Conservation (phyloP, 106 monocot species). For the Triglochin maritima region DNA sequence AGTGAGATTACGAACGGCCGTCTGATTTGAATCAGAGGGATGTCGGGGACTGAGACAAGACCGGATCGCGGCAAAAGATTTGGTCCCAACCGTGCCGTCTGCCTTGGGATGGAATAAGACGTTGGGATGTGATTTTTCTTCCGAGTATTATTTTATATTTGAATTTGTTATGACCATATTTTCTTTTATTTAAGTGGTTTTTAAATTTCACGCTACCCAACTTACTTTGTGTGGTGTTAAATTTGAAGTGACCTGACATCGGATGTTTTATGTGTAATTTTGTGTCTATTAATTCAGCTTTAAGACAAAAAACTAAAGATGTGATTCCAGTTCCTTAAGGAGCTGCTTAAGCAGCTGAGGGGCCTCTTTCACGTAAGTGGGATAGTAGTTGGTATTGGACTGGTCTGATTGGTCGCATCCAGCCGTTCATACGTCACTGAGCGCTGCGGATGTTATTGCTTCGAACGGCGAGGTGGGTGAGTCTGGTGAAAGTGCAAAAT, state of each 20-base stretch:
- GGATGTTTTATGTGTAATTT: not conserved
- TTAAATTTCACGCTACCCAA: too few species aligned
- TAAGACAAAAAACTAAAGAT: too few species aligned
- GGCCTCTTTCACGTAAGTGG: too few species aligned
- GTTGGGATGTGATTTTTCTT: not conserved
- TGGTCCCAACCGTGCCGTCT: not conserved
- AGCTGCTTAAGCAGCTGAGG: too few species aligned
- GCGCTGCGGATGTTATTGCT: not conserved
- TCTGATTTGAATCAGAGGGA: not conserved
- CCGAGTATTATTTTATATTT: not conserved
- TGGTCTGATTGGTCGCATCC: not conserved
- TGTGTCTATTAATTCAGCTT: too few species aligned
- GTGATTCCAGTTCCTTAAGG: too few species aligned
- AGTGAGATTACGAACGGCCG: not conserved
- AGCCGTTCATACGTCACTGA: not conserved
- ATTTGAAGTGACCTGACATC: not conserved
- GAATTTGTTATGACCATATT: not conserved
- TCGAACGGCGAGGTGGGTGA: too few species aligned
- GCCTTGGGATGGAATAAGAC: not conserved
- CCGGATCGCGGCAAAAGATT: not conserved
- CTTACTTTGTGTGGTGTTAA: too few species aligned
- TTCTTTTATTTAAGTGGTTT: too few species aligned
- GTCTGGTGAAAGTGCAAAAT: too few species aligned
- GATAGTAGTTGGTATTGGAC: not conserved
- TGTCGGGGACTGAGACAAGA: not conserved